Conservation (phyloP, 2,329 filamentous ascomycete genomes). For the Paradendryphiella salina region DNA sequence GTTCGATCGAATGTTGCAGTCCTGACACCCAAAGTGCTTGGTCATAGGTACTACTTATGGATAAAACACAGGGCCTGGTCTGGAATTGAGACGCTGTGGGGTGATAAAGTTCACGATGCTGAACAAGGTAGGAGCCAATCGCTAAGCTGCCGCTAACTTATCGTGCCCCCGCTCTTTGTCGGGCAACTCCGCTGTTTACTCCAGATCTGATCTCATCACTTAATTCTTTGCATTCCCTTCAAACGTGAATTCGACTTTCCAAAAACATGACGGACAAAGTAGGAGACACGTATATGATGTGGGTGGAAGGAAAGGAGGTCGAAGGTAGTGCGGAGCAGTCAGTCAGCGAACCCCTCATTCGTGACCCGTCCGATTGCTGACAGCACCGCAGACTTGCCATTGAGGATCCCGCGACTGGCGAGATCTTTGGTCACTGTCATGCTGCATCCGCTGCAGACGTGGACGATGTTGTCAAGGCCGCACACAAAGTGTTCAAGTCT, state of each 20-base stretch:
- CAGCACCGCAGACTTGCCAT: constrained; percentile 52
- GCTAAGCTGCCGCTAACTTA: constrained; percentile 22
- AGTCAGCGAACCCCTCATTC: constrained; percentile 36
- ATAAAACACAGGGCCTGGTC: too few species aligned
- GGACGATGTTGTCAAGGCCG: constrained; percentile 47
- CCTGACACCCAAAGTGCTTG: too few species aligned
- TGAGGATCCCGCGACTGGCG: constrained; percentile 58
- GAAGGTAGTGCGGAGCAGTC: constrained; percentile 53
- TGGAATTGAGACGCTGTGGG: neutral
- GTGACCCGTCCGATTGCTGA: constrained; percentile 13
- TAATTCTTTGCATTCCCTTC: neutral
- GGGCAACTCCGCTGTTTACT: constrained; percentile 24
- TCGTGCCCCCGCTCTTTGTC: constrained; percentile 26
- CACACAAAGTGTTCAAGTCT: constrained; percentile 54
- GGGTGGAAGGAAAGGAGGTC: constrained; percentile 50
- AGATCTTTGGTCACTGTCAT: constrained; percentile 58
- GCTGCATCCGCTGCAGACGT: constrained; percentile 54
- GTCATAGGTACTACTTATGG: too few species aligned
- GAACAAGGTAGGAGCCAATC: neutral
- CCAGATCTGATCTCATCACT: constrained; percentile 3
- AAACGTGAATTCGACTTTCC: neutral
- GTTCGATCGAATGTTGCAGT: too few species aligned
- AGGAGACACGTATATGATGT: constrained; percentile 38
- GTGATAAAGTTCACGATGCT: neutral
- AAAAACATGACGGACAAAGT: constrained; percentile 13